Conservation (phyloP, 495 filamentous ascomycete genomes). For the Hypomontagnella monticulosa region DNA sequence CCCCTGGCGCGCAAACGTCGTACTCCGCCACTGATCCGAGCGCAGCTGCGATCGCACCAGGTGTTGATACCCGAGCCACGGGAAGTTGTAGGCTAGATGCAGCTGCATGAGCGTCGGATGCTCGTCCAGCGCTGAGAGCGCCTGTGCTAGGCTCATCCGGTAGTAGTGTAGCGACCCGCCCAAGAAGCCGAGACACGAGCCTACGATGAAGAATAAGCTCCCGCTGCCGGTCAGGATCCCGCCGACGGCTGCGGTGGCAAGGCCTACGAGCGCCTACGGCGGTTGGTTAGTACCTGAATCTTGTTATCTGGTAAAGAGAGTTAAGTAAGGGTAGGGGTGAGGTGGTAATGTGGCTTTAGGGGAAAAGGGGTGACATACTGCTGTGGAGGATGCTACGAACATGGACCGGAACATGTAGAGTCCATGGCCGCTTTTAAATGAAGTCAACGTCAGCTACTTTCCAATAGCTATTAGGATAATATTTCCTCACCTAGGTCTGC, state of each 20-base stretch:
- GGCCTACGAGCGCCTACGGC: slow-evolving; percentile 29
- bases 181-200: slow-evolving; percentile 30
- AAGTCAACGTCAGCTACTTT: slow-evolving; percentile 2
- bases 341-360: not conserved
- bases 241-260: slow-evolving; percentile 23
- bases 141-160: slow-evolving; percentile 22
- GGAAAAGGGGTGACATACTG: slow-evolving; percentile 9
- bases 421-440: slow-evolving; percentile 23
- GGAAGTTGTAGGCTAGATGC: slow-evolving; percentile 36
- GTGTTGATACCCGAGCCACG: slow-evolving; percentile 33
- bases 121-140: slow-evolving; percentile 28
- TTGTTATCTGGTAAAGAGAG: no score
- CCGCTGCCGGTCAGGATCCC: slow-evolving; percentile 30
- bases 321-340: not conserved
- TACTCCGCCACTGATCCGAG: slow-evolving; percentile 14
- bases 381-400: slow-evolving; percentile 30
- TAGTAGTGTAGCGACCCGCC: slow-evolving; percentile 34
- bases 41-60: slow-evolving; percentile 11
- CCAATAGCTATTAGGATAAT: not conserved
- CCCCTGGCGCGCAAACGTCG: slow-evolving; percentile 23
- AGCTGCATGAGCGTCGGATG: slow-evolving; percentile 35
- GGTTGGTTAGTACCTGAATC: not conserved
- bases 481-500: slow-evolving; percentile 31
- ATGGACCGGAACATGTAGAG: slow-evolving; percentile 39
- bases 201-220: slow-evolving; percentile 24